Evolutionary conservation across 345 rosid genomes (phyloP), one percentile per base, ranked within the genome.

Genomic region (Populus euphratica): DNA sequence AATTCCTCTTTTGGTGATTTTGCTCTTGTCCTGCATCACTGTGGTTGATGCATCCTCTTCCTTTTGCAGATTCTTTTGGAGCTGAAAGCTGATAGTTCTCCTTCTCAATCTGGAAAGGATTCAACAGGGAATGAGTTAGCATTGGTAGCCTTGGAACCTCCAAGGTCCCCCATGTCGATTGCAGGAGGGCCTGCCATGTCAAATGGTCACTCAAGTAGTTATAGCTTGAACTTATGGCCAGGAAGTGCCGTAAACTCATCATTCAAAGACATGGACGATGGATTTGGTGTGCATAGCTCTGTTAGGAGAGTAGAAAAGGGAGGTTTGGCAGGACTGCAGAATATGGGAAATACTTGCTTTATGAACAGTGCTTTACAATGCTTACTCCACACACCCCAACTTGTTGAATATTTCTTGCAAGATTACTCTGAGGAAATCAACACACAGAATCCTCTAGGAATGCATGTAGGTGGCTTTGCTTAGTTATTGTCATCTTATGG

Each of bases 351-450:
- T 76, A 95, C 98, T 75, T 95, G 99, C 82, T 95, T 95, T 83
- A 93, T 95, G 99, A 93, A 93, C 79, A 92, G 98, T 82, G 87
- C 97, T 80, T 80, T 95, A 76, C 98, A 95, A 72, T 95, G 99
- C 90, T 86, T 95, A 75, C 94, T 88, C 65, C 99, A 93, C 86
- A 95, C 97, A 1, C 92, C 94, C 1, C 90, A 87, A 25, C 86
- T 95, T 82, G 96, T 86, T 77, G 91, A 93, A 69, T 95, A 95
- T 78, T 95, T 95, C 83, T 83, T 93, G 84, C 80, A 89, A 85
- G 96, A 95, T 82, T 95, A 91, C 86, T 82, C 88, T 14, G 84
- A 79, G 31, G 98, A 95, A 81, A 91, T 95, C 79, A 95, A 95
- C 84, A 73, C 85, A 13, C 86, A 89, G 69, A 95, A 95, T 87